Evolutionary conservation across 176 grass and related monocot genomes (phyloP).

Genomic region (Oryza officinalis): DNA sequence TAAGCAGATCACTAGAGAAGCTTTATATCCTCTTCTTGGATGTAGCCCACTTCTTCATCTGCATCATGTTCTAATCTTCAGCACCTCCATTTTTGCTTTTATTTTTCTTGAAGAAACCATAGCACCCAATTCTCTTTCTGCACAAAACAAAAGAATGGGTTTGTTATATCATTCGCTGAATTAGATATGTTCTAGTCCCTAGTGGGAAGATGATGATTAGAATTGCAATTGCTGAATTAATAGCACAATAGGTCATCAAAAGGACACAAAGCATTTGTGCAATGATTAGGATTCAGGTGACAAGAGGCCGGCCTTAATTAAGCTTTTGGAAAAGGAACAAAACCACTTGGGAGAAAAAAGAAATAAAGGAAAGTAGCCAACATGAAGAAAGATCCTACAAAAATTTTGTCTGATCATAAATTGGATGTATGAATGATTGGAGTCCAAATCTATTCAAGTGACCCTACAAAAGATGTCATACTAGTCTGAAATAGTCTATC

Average conservation of each 20-base stretch:
- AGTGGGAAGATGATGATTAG: slow-evolving; percentile 36
- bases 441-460: background rate
- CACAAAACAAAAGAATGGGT: background rate
- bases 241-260: background rate
- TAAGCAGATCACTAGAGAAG: background rate
- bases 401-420: background rate
- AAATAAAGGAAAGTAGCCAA: slow-evolving; percentile 2
- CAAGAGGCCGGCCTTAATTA: background rate
- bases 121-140: slow-evolving; percentile 54
- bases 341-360: background rate
- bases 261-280: slow-evolving; percentile 13
- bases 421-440: slow-evolving; percentile 35
- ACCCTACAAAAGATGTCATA: background rate
- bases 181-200: slow-evolving; percentile 11
- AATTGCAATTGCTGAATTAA: background rate
- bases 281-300: slow-evolving; percentile 30
- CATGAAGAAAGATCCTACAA: slow-evolving; percentile 11
- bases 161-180: background rate
- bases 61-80: slow-evolving; percentile 25
- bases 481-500: background rate
- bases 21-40: background rate
- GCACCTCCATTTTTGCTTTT: slow-evolving; percentile 17
- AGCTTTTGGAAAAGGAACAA: background rate
- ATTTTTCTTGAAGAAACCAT: slow-evolving; percentile 44
- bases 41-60: background rate